Evolutionary conservation across 176 grass and related monocot genomes (phyloP), one percentile per base, ranked within the genome.

Genomic region (Saccharum officinarum): DNA sequence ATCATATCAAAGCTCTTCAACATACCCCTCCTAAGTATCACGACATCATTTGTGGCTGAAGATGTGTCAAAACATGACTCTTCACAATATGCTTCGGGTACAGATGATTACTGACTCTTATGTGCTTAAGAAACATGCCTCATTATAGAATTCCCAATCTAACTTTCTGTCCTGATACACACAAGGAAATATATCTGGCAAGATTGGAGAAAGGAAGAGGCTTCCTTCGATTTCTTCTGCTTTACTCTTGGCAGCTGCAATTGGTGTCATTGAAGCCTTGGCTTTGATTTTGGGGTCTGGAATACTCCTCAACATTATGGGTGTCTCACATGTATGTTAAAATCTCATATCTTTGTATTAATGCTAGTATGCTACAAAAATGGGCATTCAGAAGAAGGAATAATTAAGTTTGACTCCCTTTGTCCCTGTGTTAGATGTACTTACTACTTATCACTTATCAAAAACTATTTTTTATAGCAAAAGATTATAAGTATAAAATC

Each of bases 31-130:
- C 72, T 95, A 81, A 95, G 90, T 61, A 76, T 92, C 80, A 95
- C 93, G 13, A 95, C 93, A 52, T 95, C 93, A 75, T 95, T 95
- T 63, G 90, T 92, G 26, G 93, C 93, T 62, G 90, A 95, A 92
- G 93, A 95, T 64, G 89, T 95, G 63, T 92, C 90, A 67, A 88
- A 86, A 76, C 87, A 82, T 67, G 65, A 75, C n/a, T 81, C 76
- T 47, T 50, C 54, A 15, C 75, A 55, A 50, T 69, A 46, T 55
- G 84, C 76, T 84, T 91, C 63, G 6, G 79, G 82, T 88, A 55
- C 71, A 68, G 8, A 74, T 50, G 45, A 33, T 9, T 10, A 33
- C 40, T n/a, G 3, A 36, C 2, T 71, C 47, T 3, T 34, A 25
- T 84, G 46, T 60, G 23, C 37, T 75, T 52, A 71, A 62, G 17